These are phyloP conservation scores for Phytophthora europaea DNA, from an alignment of 352 stramenopile species.

Conservation along the genomic window DNA sequence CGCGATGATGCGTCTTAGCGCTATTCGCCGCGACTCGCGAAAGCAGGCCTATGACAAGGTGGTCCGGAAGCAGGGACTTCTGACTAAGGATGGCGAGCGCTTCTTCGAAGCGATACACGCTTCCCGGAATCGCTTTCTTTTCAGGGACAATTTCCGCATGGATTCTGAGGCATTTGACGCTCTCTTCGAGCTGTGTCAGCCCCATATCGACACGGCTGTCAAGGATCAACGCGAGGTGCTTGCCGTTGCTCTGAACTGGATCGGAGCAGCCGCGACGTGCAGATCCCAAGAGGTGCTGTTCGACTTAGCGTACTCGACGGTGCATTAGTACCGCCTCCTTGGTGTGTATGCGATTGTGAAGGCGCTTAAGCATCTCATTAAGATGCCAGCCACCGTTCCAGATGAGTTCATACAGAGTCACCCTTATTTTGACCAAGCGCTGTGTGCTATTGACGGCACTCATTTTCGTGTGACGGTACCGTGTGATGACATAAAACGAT, in stretches of 20 bases:
- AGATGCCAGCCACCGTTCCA: not conserved
- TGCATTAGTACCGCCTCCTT: not conserved
- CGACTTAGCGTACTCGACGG: not conserved
- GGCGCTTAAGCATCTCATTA: not conserved
- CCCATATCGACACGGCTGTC: too few species aligned
- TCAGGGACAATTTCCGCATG: too few species aligned
- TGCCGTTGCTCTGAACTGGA: not conserved
- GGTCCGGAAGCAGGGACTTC: too few species aligned
- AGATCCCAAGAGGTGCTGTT: not conserved
- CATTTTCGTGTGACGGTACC: not conserved
- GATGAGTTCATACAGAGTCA: not conserved
- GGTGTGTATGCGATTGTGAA: not conserved
- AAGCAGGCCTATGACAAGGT: too few species aligned
- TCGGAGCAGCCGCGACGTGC: not conserved
- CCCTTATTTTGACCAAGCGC: not conserved
- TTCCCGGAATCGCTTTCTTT: too few species aligned
- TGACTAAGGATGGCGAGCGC: too few species aligned
- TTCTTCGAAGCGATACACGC: too few species aligned
- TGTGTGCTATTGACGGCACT: not conserved
- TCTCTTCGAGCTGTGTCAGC: too few species aligned
- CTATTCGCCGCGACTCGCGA: too few species aligned
- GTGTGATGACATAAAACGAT: too few species aligned
- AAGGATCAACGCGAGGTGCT: not conserved
- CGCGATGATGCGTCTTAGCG: too few species aligned
- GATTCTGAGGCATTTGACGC: too few species aligned